Percentiles rank a stretch among this genome's conserved stretches.
These are phyloP conservation scores for Claviceps lovelessii DNA, from an alignment of 2,329 filamentous ascomycete genomes.

Conservation along the genomic window DNA sequence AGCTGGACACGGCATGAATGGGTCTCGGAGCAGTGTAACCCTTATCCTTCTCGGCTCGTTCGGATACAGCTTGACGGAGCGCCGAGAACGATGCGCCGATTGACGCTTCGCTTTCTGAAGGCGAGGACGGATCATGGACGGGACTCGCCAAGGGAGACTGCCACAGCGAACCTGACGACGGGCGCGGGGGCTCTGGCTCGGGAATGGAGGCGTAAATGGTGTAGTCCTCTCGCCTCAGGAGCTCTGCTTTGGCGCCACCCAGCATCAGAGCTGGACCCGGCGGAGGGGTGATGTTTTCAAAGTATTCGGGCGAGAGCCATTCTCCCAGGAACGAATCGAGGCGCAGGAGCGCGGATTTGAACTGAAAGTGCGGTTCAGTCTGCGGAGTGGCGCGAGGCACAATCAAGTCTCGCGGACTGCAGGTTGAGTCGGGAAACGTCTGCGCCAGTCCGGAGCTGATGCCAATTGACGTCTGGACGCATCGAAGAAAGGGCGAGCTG, in stretches of 20 bases:
- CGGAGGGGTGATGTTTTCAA: constrained; percentile 79
- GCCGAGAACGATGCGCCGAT: constrained; percentile 13
- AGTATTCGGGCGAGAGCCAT: constrained; percentile 90
- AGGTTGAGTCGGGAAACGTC: constrained; percentile 19
- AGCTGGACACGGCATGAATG: constrained; percentile 66
- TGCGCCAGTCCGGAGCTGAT: constrained; percentile 75
- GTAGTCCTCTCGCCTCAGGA: constrained; percentile 63
- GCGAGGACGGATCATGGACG: constrained; percentile 8
- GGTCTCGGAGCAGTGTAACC: constrained; percentile 66
- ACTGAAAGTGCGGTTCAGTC: constrained; percentile 12
- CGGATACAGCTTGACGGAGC: constrained; percentile 22
- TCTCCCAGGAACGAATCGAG: constrained; percentile 90
- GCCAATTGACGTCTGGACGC: constrained; percentile 79
- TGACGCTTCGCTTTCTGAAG: constrained; percentile 15
- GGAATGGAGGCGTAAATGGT: constrained; percentile 26
- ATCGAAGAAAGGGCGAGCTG: constrained; percentile 85
- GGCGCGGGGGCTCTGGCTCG: constrained; percentile 11
- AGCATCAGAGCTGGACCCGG: constrained; percentile 80
- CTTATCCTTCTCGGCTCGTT: constrained; percentile 12
- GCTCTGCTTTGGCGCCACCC: constrained; percentile 71
- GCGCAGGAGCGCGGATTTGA: constrained; percentile 52
- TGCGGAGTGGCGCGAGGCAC: constrained; percentile 18
- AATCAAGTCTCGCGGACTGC: constrained; percentile 21
- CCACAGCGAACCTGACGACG: constrained; percentile 18
- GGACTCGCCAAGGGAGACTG: constrained; percentile 17